Conservation (phyloP, 768 basidiomycete genomes). For the Leccinellum rugosiceps region DNA sequence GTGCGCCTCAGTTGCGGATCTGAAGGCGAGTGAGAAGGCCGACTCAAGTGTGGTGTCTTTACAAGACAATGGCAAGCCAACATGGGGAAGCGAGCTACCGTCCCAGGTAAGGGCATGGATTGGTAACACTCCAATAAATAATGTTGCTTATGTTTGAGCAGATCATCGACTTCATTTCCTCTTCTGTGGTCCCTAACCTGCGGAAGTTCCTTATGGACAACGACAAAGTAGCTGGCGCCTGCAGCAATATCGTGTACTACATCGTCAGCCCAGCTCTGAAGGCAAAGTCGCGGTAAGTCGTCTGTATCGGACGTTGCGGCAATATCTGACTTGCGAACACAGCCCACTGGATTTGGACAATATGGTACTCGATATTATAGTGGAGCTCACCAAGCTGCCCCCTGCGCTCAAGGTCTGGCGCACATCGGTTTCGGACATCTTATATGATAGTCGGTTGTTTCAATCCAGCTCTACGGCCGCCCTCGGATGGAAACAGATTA, state of each 20-base stretch:
- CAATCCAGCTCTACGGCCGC: slow-evolving; percentile 59
- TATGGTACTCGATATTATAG: slow-evolving; percentile 61
- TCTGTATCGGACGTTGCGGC: not conserved
- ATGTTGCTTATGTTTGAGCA: slow-evolving; percentile 30
- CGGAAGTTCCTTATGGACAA: slow-evolving; percentile 79
- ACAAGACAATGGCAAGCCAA: slow-evolving; percentile 27
- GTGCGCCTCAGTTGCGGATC: slow-evolving; percentile 30
- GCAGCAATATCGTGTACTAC: slow-evolving; percentile 81
- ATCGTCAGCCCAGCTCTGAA: slow-evolving; percentile 80
- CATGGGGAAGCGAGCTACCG: slow-evolving; percentile 29
- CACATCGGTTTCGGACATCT: slow-evolving; percentile 69
- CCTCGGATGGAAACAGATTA: slow-evolving; percentile 68
- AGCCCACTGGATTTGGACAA: slow-evolving; percentile 80
- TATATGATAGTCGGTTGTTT: slow-evolving; percentile 88
- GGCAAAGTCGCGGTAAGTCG: slow-evolving; percentile 62
- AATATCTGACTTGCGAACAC: slow-evolving; percentile 7
- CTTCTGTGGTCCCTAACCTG: slow-evolving; percentile 65
- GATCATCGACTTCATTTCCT: slow-evolving; percentile 72
- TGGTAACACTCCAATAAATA: slow-evolving; percentile 6
- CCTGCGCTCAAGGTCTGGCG: slow-evolving; percentile 84
- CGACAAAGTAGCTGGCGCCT: slow-evolving; percentile 77
- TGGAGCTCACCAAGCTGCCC: slow-evolving; percentile 77
- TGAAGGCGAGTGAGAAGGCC: slow-evolving; percentile 60
- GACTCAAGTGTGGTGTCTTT: slow-evolving; percentile 43
- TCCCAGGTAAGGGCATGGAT: slow-evolving; percentile 24